Conservation (phyloP, 345 rosid genomes). For the Melaleuca quinquenervia region DNA sequence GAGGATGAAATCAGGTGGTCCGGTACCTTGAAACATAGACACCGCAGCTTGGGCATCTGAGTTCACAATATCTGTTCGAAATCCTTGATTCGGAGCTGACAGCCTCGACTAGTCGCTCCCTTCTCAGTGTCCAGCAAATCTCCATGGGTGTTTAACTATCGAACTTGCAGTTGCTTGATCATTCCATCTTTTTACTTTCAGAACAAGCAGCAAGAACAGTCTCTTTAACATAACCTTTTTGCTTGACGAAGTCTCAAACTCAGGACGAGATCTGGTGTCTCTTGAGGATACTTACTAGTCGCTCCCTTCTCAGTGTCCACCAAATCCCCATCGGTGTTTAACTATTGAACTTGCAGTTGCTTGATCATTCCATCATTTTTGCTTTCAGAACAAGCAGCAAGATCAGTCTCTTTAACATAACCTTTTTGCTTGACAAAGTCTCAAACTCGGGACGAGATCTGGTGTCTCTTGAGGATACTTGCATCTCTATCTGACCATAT, state of each 20-base stretch:
- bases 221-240: neutral
- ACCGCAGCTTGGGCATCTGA: neutral
- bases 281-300: neutral
- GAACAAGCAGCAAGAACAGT: neutral
- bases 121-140: rapidly evolving
- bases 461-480: neutral
- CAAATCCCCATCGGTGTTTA: neutral
- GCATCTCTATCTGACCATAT: neutral
- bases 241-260: neutral
- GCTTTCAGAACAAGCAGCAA: neutral
- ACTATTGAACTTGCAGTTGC: neutral
- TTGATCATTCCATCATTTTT: neutral
- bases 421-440: neutral
- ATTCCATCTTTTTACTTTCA: neutral
- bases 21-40: neutral
- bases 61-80: neutral
- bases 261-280: neutral
- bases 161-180: neutral
- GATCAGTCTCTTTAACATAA: neutral
- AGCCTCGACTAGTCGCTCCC: neutral
- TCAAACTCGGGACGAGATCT: neutral
- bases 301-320: too few species aligned
- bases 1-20: neutral
- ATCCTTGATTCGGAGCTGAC: neutral
- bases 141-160: neutral